Evolutionary conservation across 208 protist genomes (phyloP).

Genomic region (Crithidia bombi): DNA sequence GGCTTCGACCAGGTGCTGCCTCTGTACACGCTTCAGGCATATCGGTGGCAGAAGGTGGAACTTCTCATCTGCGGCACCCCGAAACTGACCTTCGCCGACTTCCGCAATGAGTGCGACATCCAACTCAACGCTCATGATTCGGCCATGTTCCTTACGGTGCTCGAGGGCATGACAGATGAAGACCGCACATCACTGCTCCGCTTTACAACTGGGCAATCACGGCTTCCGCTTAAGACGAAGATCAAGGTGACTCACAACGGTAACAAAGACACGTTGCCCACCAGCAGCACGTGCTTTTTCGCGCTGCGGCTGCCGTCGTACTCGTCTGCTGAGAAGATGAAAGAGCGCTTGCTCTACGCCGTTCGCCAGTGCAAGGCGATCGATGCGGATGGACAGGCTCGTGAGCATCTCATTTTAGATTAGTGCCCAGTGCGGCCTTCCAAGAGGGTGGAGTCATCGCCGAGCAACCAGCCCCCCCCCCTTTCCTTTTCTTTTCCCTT

Average conservation of each 20-base stretch:
- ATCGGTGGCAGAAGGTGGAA: slow-evolving; percentile 88
- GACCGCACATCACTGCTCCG: slow-evolving; percentile 85
- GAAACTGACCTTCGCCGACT: slow-evolving; percentile 80
- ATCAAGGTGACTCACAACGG: slow-evolving; percentile 89
- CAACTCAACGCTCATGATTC: slow-evolving; percentile 55
- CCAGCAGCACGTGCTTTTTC: slow-evolving; percentile 96
- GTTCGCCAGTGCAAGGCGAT: slow-evolving; percentile 95
- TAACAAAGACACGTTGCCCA: slow-evolving; percentile 82
- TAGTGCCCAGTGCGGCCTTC: too few relatives aligned
- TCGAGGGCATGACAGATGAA: slow-evolving; percentile 84
- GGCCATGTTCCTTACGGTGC: slow-evolving; percentile 74
- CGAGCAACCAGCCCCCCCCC: not conserved
- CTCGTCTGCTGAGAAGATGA: slow-evolving; percentile 85
- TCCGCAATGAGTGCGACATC: slow-evolving; percentile 78
- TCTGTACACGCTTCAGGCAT: slow-evolving; percentile 82
- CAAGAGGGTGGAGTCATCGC: too few relatives aligned
- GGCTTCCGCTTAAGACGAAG: slow-evolving; percentile 77
- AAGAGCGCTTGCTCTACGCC: slow-evolving; percentile 94
- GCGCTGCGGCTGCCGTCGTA: slow-evolving; percentile 92
- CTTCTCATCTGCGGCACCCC: slow-evolving; percentile 77
- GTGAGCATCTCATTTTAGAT: slow-evolving; percentile 71
- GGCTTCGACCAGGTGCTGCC: slow-evolving; percentile 87
- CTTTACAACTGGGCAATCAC: slow-evolving; percentile 89
- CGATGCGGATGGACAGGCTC: slow-evolving; percentile 90
- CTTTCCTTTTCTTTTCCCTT: not conserved